Percentiles rank a stretch among this genome's conserved stretches.
These are phyloP conservation scores for Rhododendron henanense DNA, from an alignment of 148 eudicot species.

Conservation along the genomic window DNA sequence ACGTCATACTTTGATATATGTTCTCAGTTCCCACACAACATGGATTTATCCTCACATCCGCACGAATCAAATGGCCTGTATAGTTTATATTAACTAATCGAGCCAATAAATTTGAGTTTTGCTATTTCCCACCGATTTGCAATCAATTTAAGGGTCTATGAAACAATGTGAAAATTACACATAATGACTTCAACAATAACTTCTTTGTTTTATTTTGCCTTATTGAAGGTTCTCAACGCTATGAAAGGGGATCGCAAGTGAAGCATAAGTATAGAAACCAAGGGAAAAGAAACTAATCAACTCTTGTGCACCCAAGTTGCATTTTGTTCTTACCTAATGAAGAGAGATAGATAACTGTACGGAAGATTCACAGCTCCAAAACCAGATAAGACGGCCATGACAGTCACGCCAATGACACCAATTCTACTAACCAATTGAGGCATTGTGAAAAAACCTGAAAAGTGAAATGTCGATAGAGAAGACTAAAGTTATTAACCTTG, in stretches of 20 bases:
- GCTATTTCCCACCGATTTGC: not conserved
- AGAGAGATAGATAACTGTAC: constrained; percentile 90
- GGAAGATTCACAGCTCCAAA: constrained; percentile 99
- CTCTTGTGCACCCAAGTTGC: not conserved
- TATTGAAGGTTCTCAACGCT: not conserved
- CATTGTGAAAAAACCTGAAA: constrained; percentile 89
- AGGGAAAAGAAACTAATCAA: not conserved
- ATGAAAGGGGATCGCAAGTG: not conserved
- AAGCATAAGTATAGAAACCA: not conserved
- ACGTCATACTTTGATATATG: not conserved
- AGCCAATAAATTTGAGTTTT: not conserved
- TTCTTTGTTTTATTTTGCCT: not conserved
- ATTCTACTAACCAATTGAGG: constrained; percentile 98
- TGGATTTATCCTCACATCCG: not conserved
- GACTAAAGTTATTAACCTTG: not conserved
- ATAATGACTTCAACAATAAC: not conserved
- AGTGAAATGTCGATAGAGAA: constrained; percentile 13
- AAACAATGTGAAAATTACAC: not conserved
- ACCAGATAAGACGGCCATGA: constrained; percentile 96
- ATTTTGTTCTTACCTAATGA: constrained; percentile 61
- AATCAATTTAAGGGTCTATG: not conserved
- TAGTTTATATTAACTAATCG: not conserved
- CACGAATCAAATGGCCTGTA: not conserved
- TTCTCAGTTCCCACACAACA: not conserved
- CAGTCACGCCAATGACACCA: constrained; percentile 96